Evolutionary conservation across 1,139 yeast species (phyloP).

Genomic region (Meyerozyma guilliermondii): DNA sequence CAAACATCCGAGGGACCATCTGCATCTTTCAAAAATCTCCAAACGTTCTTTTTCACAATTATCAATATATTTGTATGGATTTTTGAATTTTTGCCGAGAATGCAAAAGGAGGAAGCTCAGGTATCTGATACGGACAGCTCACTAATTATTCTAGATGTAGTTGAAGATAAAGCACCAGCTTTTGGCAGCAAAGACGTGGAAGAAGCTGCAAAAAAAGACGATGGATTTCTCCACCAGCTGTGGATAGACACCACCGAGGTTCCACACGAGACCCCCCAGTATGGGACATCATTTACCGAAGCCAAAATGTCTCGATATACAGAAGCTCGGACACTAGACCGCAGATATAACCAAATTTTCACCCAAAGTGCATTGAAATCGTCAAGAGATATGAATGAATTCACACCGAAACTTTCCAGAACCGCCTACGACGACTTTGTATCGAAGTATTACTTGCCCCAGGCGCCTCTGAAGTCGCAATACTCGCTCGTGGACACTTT

Average conservation of each 20-base stretch:
- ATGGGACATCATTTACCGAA: neutral
- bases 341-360: neutral
- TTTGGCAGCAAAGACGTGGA: neutral
- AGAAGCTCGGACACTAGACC: neutral
- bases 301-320: neutral
- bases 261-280: neutral
- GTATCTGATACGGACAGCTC: neutral
- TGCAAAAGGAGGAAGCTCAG: neutral
- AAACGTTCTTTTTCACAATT: neutral
- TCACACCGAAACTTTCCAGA: neutral
- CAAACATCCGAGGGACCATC: neutral
- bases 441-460: conserved; percentile 1
- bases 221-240: neutral
- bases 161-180: neutral
- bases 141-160: neutral
- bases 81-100: neutral
- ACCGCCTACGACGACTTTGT: conserved; percentile 1
- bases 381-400: neutral
- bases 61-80: neutral
- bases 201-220: neutral
- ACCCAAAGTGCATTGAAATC: neutral
- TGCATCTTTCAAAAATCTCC: neutral
- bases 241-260: neutral
- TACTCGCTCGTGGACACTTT: conserved; percentile 1
- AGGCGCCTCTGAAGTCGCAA: conserved; percentile 1